A percentile compares a stretch with the other conserved stretches of the same genome.
Conservation (phyloP, 2,329 filamentous ascomycete species). For the Epichloe typhina region DNA sequence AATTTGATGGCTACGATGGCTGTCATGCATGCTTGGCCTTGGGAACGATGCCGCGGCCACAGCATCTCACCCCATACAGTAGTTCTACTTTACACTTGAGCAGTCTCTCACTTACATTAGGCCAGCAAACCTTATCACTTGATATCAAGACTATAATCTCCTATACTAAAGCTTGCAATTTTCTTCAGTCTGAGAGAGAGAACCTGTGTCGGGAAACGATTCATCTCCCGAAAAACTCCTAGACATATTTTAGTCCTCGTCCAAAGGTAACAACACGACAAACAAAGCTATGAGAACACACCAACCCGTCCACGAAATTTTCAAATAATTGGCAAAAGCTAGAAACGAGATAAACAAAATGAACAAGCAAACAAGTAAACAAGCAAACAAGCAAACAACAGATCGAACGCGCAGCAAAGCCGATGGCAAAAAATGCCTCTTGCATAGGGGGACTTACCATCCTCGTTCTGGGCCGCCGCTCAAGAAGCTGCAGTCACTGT, state of each 20-base stretch:
- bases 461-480: conserved; percentile 71
- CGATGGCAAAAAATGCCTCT: neutral
- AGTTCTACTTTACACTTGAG: too few relatives aligned
- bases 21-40: too few relatives aligned
- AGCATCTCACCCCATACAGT: too few relatives aligned
- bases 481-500: conserved; percentile 79
- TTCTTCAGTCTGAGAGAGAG: conserved; percentile 17
- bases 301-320: conserved; percentile 3
- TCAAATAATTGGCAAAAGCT: neutral
- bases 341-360: neutral
- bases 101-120: too few relatives aligned
- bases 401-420: neutral
- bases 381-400: neutral
- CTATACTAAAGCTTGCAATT: conserved; percentile 18
- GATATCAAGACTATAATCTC: too few relatives aligned
- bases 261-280: neutral
- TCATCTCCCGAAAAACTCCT: conserved; percentile 44
- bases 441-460: conserved; percentile 45
- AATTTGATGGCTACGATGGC: too few relatives aligned
- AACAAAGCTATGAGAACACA: conserved; percentile 1
- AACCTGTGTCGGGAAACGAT: conserved; percentile 32
- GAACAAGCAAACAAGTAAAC: neutral
- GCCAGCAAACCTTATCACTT: too few relatives aligned
- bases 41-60: too few relatives aligned
- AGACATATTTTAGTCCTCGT: conserved; percentile 9